Evolutionary conservation across 371 early-diverging fungal genomes (phyloP).

Genomic region (Mortierella sp.): DNA sequence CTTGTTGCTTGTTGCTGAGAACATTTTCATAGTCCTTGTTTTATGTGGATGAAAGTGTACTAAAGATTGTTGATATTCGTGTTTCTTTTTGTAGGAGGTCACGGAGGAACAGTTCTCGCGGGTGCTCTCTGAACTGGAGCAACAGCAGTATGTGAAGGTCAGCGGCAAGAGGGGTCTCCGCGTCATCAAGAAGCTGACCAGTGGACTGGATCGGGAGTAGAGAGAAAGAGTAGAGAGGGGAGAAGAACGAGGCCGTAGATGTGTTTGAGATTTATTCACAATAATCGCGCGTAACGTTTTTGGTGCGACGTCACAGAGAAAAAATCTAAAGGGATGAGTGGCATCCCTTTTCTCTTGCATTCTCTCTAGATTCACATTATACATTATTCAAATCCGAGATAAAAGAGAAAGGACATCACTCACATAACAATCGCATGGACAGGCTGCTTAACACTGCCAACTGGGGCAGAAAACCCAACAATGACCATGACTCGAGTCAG

Average conservation of each 20-base stretch:
- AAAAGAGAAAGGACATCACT: too few relatives aligned
- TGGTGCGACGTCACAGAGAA: too few relatives aligned
- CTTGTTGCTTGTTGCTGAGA: neutral
- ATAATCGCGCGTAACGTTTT: too few relatives aligned
- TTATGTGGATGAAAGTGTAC: too few relatives aligned
- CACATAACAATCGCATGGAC: slow-evolving; percentile 9
- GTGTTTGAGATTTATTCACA: too few relatives aligned
- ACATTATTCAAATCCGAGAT: too few relatives aligned
- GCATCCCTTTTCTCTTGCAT: too few relatives aligned
- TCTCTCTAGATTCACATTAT: too few relatives aligned
- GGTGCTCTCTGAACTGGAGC: slow-evolving; percentile 47
- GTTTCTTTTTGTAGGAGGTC: slow-evolving; percentile 17
- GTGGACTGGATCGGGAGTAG: slow-evolving; percentile 39
- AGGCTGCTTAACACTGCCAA: slow-evolving; percentile 15
- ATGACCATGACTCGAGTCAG: slow-evolving; percentile 29
- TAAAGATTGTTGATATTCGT: too few relatives aligned
- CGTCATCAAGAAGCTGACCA: slow-evolving; percentile 43
- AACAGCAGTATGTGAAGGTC: slow-evolving; percentile 52
- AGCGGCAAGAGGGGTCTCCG: slow-evolving; percentile 48
- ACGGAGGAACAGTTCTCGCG: slow-evolving; percentile 49
- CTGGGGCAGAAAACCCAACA: slow-evolving; percentile 44
- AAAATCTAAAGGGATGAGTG: too few relatives aligned
- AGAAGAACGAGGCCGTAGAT: too few relatives aligned
- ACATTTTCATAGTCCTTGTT: too few relatives aligned
- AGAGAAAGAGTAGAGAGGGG: neutral